Percentiles rank a stretch among this genome's conserved stretches.
These are phyloP conservation scores for Backusella mclennaniae DNA, from an alignment of 192 early-diverging fungal genomes.

Conservation along the genomic window DNA sequence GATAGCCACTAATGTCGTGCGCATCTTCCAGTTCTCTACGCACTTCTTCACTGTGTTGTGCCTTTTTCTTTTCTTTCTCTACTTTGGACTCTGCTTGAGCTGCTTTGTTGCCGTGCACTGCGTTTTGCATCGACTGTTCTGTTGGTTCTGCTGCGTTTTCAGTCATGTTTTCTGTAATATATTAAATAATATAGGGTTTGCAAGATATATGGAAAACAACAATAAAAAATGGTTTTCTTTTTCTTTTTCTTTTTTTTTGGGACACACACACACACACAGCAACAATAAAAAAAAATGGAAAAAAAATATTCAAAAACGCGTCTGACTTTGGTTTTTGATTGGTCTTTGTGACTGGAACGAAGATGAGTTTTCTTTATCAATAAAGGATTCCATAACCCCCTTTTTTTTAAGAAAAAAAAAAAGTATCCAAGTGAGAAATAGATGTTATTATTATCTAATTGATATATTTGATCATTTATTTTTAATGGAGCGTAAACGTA, in stretches of 20 bases:
- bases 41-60: background rate
- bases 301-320: background rate
- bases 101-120: background rate
- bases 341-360: background rate
- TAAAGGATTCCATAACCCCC: too few species aligned
- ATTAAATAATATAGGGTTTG: background rate
- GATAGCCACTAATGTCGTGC: slow-evolving; percentile 49
- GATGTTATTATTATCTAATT: too few species aligned
- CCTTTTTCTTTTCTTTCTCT: background rate
- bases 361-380: too few species aligned
- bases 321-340: background rate
- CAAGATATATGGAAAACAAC: background rate
- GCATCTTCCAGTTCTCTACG: slow-evolving; percentile 14
- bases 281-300: background rate
- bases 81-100: background rate
- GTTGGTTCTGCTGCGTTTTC: background rate
- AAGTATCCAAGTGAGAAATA: too few species aligned
- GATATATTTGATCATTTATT: too few species aligned
- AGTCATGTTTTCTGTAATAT: background rate
- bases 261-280: background rate
- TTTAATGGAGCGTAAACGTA: too few species aligned
- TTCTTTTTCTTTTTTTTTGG: too few species aligned
- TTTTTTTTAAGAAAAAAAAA: too few species aligned
- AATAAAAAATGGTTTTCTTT: background rate
- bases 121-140: background rate